phyloP scores from a whole-genome alignment of 306 rosid genomes.

The Pachyrhizus erosus region DNA sequence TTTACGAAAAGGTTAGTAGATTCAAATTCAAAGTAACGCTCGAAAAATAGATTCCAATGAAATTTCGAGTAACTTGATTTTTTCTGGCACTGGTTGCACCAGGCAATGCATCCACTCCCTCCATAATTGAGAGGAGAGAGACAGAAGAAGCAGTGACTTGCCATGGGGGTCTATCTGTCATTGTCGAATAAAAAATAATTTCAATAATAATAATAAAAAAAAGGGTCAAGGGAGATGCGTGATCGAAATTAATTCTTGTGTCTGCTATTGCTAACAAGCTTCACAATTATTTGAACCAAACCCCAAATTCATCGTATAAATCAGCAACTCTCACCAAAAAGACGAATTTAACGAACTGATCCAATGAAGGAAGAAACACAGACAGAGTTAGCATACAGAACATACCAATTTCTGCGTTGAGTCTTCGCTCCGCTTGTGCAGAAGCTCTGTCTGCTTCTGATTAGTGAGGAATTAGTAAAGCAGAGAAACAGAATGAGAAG shows the following conservation, averaged over 20 bases:
- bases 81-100: not conserved
- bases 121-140: slow-evolving; percentile 47
- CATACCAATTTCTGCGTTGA: slow-evolving; percentile 38
- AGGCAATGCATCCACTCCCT: not conserved
- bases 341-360: not conserved
- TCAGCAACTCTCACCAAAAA: not conserved
- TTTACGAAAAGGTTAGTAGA: slow-evolving; percentile 35
- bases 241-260: slow-evolving; percentile 38
- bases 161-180: slow-evolving; percentile 50
- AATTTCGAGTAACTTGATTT: not conserved
- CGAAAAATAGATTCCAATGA: slow-evolving; percentile 4
- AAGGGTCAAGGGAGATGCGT: slow-evolving; percentile 16
- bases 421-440: slow-evolving; percentile 19
- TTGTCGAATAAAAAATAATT: slow-evolving; percentile 36
- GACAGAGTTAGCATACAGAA: not conserved
- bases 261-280: not conserved
- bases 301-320: not conserved
- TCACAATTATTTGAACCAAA: slow-evolving; percentile 25
- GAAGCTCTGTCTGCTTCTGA: slow-evolving; percentile 7
- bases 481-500: slow-evolving; percentile 27
- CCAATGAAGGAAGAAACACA: not conserved
- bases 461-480: not conserved
- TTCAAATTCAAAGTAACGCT: slow-evolving; percentile 34
- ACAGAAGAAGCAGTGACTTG: slow-evolving; percentile 12
- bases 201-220: not conserved